phyloP scores from a whole-genome alignment of 768 basidiomycete species.

The Mycena rosella region DNA sequence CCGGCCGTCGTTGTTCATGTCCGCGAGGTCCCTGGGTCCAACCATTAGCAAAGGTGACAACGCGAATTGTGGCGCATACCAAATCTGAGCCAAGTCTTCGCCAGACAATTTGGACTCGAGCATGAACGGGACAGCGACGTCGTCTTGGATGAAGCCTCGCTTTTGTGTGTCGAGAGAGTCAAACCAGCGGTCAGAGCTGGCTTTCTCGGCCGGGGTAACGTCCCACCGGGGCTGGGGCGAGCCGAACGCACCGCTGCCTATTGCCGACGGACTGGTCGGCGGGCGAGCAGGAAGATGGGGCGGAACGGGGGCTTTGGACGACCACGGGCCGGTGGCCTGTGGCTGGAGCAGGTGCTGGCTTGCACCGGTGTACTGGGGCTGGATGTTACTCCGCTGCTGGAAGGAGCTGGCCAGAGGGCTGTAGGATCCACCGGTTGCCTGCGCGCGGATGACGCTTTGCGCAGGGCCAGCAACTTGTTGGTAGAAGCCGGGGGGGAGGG shows the following conservation, averaged over 20 bases:
- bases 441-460: slow-evolving; percentile 56
- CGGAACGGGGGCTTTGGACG: slow-evolving; percentile 37
- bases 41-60: slow-evolving; percentile 16
- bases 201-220: slow-evolving; percentile 85
- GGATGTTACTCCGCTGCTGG: slow-evolving; percentile 52
- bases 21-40: slow-evolving; percentile 86
- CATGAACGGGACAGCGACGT: slow-evolving; percentile 97
- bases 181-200: slow-evolving; percentile 82
- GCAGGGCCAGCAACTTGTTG: slow-evolving; percentile 76
- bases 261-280: slow-evolving; percentile 42
- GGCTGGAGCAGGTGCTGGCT: slow-evolving; percentile 58
- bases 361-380: slow-evolving; percentile 78
- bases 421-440: slow-evolving; percentile 74
- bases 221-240: slow-evolving; percentile 72
- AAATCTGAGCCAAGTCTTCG: slow-evolving; percentile 88
- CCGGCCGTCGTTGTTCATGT: slow-evolving; percentile 88
- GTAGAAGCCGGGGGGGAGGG: slow-evolving; percentile 86
- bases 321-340: slow-evolving; percentile 60
- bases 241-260: slow-evolving; percentile 43
- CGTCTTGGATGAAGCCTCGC: slow-evolving; percentile 89
- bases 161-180: slow-evolving; percentile 81
- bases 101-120: slow-evolving; percentile 88
- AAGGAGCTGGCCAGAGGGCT: slow-evolving; percentile 65
- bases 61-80: slow-evolving; percentile 64
- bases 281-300: slow-evolving; percentile 58